phyloP scores from a whole-genome alignment of 345 rosid genomes.

The Populus pruinosa region DNA sequence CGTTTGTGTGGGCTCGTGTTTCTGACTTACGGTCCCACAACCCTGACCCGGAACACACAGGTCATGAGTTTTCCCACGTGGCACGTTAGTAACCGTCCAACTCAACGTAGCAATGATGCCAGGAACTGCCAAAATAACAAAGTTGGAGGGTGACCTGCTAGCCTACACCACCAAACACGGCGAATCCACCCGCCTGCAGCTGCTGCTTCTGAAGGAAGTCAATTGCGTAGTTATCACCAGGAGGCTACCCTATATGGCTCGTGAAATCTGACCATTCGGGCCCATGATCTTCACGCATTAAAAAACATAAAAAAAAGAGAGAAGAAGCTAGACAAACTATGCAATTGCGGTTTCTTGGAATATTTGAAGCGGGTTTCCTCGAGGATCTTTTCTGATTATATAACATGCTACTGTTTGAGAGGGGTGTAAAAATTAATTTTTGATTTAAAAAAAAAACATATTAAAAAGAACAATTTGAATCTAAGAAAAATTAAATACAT shows the following conservation, averaged over 20 bases:
- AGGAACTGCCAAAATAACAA: not conserved
- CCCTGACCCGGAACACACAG: not conserved
- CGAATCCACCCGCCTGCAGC: not conserved
- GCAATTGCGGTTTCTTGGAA: not conserved
- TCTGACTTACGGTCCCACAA: not conserved
- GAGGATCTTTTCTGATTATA: too few species aligned
- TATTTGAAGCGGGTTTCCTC: not conserved
- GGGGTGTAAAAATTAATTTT: too few species aligned
- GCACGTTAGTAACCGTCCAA: slow-evolving; percentile 8
- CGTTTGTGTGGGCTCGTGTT: not conserved
- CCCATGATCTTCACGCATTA: too few species aligned
- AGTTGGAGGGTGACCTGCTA: slow-evolving; percentile 8
- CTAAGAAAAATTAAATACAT: too few species aligned
- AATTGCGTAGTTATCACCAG: too few species aligned
- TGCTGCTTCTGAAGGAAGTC: not conserved
- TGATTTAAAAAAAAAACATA: too few species aligned
- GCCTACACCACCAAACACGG: slow-evolving; percentile 6
- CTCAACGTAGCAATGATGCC: not conserved
- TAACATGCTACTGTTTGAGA: too few species aligned
- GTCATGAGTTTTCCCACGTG: not conserved
- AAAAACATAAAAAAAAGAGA: too few species aligned
- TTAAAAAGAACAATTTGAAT: too few species aligned
- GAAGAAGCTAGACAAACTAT: too few species aligned
- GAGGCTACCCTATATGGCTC: not conserved
- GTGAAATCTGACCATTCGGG: not conserved